Evolutionary conservation across 495 filamentous ascomycete genomes (phyloP).

Genomic region (Gamarada debralockiae): DNA sequence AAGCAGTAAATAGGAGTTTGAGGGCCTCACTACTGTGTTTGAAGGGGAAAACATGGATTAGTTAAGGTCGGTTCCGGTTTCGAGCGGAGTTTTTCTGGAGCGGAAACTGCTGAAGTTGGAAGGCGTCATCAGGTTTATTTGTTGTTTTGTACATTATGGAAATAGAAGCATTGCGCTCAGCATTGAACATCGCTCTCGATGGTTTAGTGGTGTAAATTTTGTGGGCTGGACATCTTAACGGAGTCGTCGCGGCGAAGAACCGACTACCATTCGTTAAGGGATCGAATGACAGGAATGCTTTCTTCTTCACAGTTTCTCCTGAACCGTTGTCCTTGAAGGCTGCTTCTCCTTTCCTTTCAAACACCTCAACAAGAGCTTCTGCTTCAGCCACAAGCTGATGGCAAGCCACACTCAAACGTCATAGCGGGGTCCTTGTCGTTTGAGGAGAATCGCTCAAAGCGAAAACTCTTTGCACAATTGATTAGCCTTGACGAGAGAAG

Average conservation of each 20-base stretch:
- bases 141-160: constrained; percentile 17
- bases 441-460: background rate
- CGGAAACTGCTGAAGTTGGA: constrained; percentile 1
- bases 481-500: too few species aligned
- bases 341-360: background rate
- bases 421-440: background rate
- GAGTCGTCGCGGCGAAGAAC: too few species aligned
- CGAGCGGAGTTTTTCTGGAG: constrained; percentile 13
- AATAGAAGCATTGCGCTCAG: constrained; percentile 5
- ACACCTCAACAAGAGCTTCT: too few species aligned
- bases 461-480: too few species aligned
- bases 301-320: too few species aligned
- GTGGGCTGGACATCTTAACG: too few species aligned
- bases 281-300: too few species aligned
- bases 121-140: constrained; percentile 1
- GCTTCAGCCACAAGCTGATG: too few species aligned
- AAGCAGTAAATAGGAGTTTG: constrained; percentile 23
- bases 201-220: too few species aligned
- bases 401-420: background rate
- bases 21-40: constrained; percentile 3
- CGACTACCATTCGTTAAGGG: background rate
- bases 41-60: constrained; percentile 1
- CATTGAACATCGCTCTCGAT: too few species aligned
- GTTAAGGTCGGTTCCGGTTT: constrained; percentile 1
- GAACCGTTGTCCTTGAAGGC: too few species aligned